Percentiles rank a stretch among this genome's conserved stretches.
Evolutionary conservation across 139 green algal genomes (phyloP).

Genomic region (Coccomyxa sp.): DNA sequence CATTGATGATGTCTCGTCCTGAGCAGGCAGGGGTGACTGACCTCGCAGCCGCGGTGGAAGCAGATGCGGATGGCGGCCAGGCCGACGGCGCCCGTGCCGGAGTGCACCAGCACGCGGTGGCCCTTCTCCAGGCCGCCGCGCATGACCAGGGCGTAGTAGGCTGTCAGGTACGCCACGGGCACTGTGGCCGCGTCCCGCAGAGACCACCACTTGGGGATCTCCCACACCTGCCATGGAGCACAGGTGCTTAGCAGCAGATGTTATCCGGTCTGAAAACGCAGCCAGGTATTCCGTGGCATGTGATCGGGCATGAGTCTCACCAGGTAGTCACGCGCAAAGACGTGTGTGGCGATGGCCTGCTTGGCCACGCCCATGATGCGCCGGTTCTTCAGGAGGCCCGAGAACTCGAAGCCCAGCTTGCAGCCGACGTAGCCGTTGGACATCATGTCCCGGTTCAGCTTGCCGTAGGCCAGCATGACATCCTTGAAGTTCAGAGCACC

Average conservation of each 20-base stretch:
- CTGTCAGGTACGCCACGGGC: slow-evolving; percentile 8
- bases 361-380: slow-evolving; percentile 8
- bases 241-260: no score
- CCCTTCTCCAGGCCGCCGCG: slow-evolving; percentile 1
- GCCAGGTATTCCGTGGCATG: neutral
- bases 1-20: neutral
- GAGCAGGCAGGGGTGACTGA: neutral
- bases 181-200: slow-evolving; percentile 6
- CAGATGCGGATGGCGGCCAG: slow-evolving; percentile 8
- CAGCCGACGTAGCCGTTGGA: neutral
- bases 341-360: slow-evolving; percentile 6
- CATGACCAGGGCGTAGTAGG: slow-evolving; percentile 11
- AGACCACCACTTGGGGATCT: neutral
- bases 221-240: neutral
- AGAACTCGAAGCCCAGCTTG: slow-evolving; percentile 14
- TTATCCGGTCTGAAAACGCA: neutral
- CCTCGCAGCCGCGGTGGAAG: slow-evolving; percentile 5
- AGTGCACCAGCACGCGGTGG: slow-evolving; percentile 6
- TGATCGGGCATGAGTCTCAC: neutral
- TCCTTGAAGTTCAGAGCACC: slow-evolving; percentile 10
- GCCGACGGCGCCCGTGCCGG: slow-evolving; percentile 6
- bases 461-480: slow-evolving; percentile 12
- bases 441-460: slow-evolving; percentile 7
- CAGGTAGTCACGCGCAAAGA: neutral
- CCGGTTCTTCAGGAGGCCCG: neutral